Base-by-base conservation (phyloP, 805 yeast genomes). In the Saturnispora diversa region DNA sequence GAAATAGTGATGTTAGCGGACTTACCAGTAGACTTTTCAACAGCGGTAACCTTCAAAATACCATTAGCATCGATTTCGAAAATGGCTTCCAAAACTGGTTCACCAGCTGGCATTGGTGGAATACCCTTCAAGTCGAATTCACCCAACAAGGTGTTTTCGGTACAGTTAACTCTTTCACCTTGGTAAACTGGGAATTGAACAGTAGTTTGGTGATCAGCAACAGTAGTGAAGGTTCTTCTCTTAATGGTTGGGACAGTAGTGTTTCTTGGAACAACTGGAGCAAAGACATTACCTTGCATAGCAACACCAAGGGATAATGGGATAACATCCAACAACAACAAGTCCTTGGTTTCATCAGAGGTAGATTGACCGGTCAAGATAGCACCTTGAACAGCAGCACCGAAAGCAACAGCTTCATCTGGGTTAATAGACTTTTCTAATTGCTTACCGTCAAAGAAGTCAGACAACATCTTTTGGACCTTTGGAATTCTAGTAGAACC, bases 311-410 rank as follows among this genome's bases (percentile, higher is more conserved):
- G 78, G 54, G 97, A 88, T 66, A 90, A 81, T 68, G 98, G 98
- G 64, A 88, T 88, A 59, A 90, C 97, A 75, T 88, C 97, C 70
- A 88, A 80, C 65, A 88, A 79, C 59, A 90, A 80, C 66, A 88
- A 78, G 72, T 86, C 96, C 72, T 88, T 86, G 67, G 95, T 87
- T 69, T 86, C 94, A 50, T 82, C 92, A 54, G 84, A 78, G 51
- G 86, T 80, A 49, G 85, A 87, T 53, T 75, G 78, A 74, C 95
- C 95, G 56, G 96, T 84, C 70, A 88, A 77, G 72, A 90, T 85
- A 65, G 97, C 97, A 74, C 95, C 97, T 76, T 88, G 97, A 60
- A 88, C 97, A 62, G 97, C 97, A 62, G 97, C 97, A 81, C 97
- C 97, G 77, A 86, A 86, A 62, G 96, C 97, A 68, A 87, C 97